Evolutionary conservation across 2,329 filamentous ascomycete genomes (phyloP), one percentile per base, ranked within the genome.

Genomic region (Penicillium brevicompactum): DNA sequence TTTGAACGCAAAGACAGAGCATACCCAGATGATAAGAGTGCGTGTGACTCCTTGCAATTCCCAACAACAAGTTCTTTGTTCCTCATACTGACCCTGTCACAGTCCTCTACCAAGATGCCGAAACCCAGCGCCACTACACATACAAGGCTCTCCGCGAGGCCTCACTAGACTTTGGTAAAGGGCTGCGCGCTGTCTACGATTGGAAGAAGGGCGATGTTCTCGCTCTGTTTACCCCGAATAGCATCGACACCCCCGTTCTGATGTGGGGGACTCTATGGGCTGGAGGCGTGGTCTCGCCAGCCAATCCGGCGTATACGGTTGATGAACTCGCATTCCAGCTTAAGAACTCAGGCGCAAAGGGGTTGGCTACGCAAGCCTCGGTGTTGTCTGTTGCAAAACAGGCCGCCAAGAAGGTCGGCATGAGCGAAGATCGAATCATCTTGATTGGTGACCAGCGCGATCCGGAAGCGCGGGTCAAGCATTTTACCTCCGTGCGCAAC

Each of bases 131-230:
- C 21, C 76, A 78, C 32, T 91, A 96, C 74, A 95, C 87, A 44
- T 92, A 85, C 71, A 80, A 80, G 31, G 81, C 91, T 59, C 76
- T 90, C 53, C 87, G 84, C 65, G 78, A 79, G 57, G 79, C 84
- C 14, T 88, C 91, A 1, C 75, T 86, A 38, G 83, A 86, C n/a
- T 95, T 97, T 63, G 92, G 91, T 48, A 86, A 87, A 61, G 92
- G 90, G 0, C 81, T 97, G 18, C 87, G 86, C 67, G 84, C 87
- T 24, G 74, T 80, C 21, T 93, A 87, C 82, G 82, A 86, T 47
- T 96, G 92, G 89, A 81, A 86, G 64, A 92, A 89, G 69, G 89
- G 90, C 66, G 90, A 97, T 70, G 90, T 94, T 1, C 80, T 97
- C 21, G 89, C 84, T 10, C 80, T 96, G 51, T 96, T 88, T 78